Evolutionary conservation across 2,329 filamentous ascomycete species (phyloP).

Genomic region (Dryadomyces sulphureus): DNA sequence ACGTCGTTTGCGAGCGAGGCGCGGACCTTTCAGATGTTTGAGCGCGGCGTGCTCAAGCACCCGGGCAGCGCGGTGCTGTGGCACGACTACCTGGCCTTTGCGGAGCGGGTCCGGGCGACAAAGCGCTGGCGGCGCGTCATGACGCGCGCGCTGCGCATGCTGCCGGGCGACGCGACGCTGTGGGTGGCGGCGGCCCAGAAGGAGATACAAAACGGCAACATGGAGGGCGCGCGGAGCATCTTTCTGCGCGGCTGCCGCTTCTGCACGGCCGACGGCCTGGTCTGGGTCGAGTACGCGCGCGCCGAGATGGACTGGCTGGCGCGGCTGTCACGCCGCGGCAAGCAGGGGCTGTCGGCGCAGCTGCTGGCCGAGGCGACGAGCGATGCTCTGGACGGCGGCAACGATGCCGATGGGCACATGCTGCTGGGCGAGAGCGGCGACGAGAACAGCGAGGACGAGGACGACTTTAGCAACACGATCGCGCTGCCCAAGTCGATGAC

Average conservation of each 20-base stretch:
- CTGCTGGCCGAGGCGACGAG: no score
- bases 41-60: constrained; percentile 73
- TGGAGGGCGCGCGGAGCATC: constrained; percentile 68
- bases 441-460: constrained; percentile 28
- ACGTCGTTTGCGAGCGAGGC: constrained; percentile 60
- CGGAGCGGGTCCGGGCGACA: constrained; percentile 49
- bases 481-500: constrained; percentile 29
- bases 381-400: constrained; percentile 20
- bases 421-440: constrained; percentile 29
- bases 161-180: constrained; percentile 67
- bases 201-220: constrained; percentile 69
- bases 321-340: constrained; percentile 62
- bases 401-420: constrained; percentile 30
- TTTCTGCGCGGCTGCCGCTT: constrained; percentile 86
- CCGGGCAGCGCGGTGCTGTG: constrained; percentile 69
- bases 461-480: constrained; percentile 30
- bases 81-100: constrained; percentile 81
- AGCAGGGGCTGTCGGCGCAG: no score
- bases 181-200: constrained; percentile 78
- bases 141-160: constrained; percentile 62
- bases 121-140: constrained; percentile 52
- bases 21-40: constrained; percentile 78
- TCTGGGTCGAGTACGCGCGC: constrained; percentile 86
- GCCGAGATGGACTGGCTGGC: constrained; percentile 86
- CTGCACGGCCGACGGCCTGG: constrained; percentile 54